Evolutionary conservation across 1,284 basidiomycete species (phyloP), one percentile per base, ranked within the genome.

Genomic region (Rhodotorula sp.): DNA sequence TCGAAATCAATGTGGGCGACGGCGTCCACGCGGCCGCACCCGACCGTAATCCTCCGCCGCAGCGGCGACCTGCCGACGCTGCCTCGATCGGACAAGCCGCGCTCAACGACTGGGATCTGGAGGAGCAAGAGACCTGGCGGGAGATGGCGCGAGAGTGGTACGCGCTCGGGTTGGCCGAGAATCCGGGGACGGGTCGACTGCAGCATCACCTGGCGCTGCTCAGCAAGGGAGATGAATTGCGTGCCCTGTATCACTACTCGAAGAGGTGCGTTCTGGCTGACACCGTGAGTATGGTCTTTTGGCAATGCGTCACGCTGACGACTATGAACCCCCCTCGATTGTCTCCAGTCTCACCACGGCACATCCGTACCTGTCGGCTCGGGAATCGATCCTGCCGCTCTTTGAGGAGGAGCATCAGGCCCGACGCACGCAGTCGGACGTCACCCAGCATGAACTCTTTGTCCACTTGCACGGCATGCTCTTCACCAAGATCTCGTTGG

Each of bases 171-270:
- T 84, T 98, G 34, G 87, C 89, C 7, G 92, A 94, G 78, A 90
- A 90, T 66, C 97, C 97, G 3, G 92, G 92, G 39, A 89, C 89
- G 21, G 96, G 96, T 10, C 89, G 94, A 77, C 83, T 98, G 62
- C 96, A 99, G 80, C 93, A 97, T 80, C 92, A 97, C 80, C 83
- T 99, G n/a, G 97, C 93, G 2, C 82, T 97, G 69, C 85, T 99
- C 62, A 90, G 89, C 78, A 89, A 91, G 69, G 64, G 70, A 0
- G 92, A 96, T 77, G 94, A 97, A 76, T 81, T 95, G n/a, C 85
- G 89, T 14, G 89, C 89, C 0, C 85, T 97, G 16, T 96, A 99
- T 80, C 96, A 97, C 81, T 96, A 95, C 77, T 87, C 89, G n/a
- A 97, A 97, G 83, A 96, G 92, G 92, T 92, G 52, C 65, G 86